Evolutionary conservation across 257 asterid genomes (phyloP).

Genomic region (Gynochthodes officinalis): DNA sequence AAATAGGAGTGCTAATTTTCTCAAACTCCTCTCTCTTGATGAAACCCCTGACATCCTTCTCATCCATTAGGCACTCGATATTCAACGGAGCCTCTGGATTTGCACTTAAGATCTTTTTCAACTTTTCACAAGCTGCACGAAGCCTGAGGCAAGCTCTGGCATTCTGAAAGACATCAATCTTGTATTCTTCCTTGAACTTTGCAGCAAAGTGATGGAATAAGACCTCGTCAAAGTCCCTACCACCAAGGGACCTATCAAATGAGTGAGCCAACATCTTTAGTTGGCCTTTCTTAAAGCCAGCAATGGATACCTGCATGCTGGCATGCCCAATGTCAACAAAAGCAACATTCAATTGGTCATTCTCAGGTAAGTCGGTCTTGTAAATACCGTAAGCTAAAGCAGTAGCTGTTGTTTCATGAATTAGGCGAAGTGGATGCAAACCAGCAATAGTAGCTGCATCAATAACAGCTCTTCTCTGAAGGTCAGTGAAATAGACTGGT

Average conservation of each 20-base stretch:
- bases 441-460: constrained; percentile 98
- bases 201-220: constrained; percentile 86
- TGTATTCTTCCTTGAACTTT: constrained; percentile 85
- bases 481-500: constrained; percentile 89
- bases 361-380: constrained; percentile 90
- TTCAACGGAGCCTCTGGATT: constrained; percentile 90
- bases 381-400: constrained; percentile 95
- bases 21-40: constrained; percentile 94
- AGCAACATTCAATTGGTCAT: constrained; percentile 71
- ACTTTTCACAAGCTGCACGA: constrained; percentile 86
- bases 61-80: constrained; percentile 94
- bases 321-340: constrained; percentile 89
- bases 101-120: constrained; percentile 90
- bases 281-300: constrained; percentile 94
- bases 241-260: constrained; percentile 85
- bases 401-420: constrained; percentile 99
- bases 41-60: constrained; percentile 87
- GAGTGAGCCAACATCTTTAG: constrained; percentile 85
- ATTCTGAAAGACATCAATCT: constrained; percentile 85
- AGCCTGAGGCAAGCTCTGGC: constrained; percentile 91
- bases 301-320: constrained; percentile 92
- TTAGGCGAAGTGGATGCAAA: constrained; percentile 79
- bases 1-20: constrained; percentile 69
- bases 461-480: constrained; percentile 86
- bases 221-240: constrained; percentile 92